Base-by-base conservation (phyloP, 768 basidiomycete species). In the Dentipellis sp. region DNA sequence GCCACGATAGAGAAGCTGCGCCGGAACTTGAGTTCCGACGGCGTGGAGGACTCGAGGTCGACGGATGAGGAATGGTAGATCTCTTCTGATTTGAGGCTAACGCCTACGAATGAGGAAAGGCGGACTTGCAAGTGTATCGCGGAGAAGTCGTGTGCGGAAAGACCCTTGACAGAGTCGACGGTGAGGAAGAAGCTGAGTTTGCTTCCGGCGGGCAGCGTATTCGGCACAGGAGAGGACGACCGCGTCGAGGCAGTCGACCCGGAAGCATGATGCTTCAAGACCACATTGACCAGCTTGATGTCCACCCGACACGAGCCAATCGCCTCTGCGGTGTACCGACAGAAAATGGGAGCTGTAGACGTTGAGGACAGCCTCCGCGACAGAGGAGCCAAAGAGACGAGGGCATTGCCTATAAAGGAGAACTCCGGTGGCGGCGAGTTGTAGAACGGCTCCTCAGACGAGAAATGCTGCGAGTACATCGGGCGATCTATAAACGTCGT, bases 271-370 rank as follows among this genome's bases (percentile, higher is more conserved):
- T 82, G 69, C 2, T 86, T 75, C 42, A 81, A 68, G 23, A 82
- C 73, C 39, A 89, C 80, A 59, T 83, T 91, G 61, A 88, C 78
- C 46, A 92, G 79, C 71, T 84, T 90, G 70, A 97, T 78, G 61
- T 87, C 84, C 54, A 97, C 77, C 21, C 92, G 83, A 72, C 94
- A 97, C 23, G 91, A 92, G 1, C 95, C 97, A 61, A 97, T 93
- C 1, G 94, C 94, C 67, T 97, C 95, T 49, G 91, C 80, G 1
- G 94, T 97, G 65, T 94, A 95, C 35, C 89, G 83, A 66, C 92
- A 95, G 68, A 92, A 91, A 65, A 99, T 93, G 1, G 94, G 93
- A 14, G 90, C 81, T 0, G 78, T 80, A n/a, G 82, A 83, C 2
- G 79, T 77, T 1, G 84, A 88, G 2, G 90, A 86, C 38, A 91